Base-by-base conservation (phyloP, 2,329 filamentous ascomycete genomes). In the Teratosphaeria pseudoeucalypti region DNA sequence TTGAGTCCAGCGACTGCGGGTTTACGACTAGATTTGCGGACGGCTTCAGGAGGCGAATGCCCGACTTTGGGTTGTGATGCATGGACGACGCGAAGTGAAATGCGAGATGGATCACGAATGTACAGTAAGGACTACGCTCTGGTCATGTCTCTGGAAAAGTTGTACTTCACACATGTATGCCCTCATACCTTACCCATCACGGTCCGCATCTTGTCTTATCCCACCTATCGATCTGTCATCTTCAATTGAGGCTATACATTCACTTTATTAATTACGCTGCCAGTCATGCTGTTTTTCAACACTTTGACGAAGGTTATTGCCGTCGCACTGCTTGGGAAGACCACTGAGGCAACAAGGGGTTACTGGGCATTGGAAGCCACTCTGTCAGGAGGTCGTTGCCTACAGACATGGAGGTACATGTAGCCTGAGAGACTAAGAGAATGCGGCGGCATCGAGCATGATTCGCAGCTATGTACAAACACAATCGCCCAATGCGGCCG, bases 1-100 rank as follows among this genome's bases (percentile, higher is more conserved):
- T 71, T 5, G 70, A 74, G 54, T 56, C 62, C 6, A 67, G 67
- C 34, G 65, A 67, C 2, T 71, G 69, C 54, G 59, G 60, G 16
- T 58, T 56, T 5, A 63, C 63, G 52, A 59, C 49, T 6, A 57
- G 60, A 34, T 68, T 63, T 61, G 65, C 60, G 60, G 61, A 52
- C 58, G 26, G 53, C 2, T 32, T 34, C 55, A 57, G 29, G 29
- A 27, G 34, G n/a, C 54, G 39, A n/a, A 49, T 49, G 43, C 43
- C 43, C 19, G 43, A 23, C 19, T 49, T 49, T 49, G 43, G 43
- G 16, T 49, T 49, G 43, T 49, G 6, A 49, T 49, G 11, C 37
- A n/a, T 10, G 19, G 6, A n/a, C 4, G 19, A 49, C n/a, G 43
- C 16, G 43, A 19, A 10, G 19, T 49, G 16, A 23, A 6, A 23